Conservation (phyloP, 2,329 filamentous ascomycete species). For the Paracorniculantispora psalliotae region DNA sequence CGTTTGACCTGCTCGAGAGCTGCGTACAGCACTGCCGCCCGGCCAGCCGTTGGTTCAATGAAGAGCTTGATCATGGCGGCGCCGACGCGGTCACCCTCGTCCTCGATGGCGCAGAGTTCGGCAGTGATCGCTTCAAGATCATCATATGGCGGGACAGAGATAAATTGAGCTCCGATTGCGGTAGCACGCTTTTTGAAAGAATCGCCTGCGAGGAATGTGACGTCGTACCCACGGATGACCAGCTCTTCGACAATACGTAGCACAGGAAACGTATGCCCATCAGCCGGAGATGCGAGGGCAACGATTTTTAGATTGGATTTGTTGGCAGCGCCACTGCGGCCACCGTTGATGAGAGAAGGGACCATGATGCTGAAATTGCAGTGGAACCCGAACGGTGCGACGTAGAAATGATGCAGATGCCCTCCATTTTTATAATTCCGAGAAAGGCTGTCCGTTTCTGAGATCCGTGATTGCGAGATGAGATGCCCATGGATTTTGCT, state of each 20-base stretch:
- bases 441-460: no score
- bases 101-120: conserved; percentile 16
- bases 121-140: conserved; percentile 6
- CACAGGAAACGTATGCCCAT: conserved; percentile 29
- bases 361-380: not conserved
- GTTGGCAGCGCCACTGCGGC: not conserved
- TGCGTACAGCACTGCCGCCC: not conserved
- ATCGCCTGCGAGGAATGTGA: conserved; percentile 36
- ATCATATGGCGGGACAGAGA: conserved; percentile 22
- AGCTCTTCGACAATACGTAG: conserved; percentile 33
- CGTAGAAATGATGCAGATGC: no score
- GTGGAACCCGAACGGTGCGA: no score
- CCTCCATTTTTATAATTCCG: no score
- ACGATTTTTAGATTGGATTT: not conserved
- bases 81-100: not conserved
- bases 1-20: conserved; percentile 30
- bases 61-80: conserved; percentile 20
- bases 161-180: conserved; percentile 33
- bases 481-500: no score
- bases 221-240: conserved; percentile 34
- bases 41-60: conserved; percentile 31
- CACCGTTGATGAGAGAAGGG: not conserved
- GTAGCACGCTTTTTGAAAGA: conserved; percentile 31
- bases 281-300: conserved; percentile 19
- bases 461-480: no score